Evolutionary conservation across 2,329 filamentous ascomycete species (phyloP).

Genomic region (Akanthomyces dipterigenus): DNA sequence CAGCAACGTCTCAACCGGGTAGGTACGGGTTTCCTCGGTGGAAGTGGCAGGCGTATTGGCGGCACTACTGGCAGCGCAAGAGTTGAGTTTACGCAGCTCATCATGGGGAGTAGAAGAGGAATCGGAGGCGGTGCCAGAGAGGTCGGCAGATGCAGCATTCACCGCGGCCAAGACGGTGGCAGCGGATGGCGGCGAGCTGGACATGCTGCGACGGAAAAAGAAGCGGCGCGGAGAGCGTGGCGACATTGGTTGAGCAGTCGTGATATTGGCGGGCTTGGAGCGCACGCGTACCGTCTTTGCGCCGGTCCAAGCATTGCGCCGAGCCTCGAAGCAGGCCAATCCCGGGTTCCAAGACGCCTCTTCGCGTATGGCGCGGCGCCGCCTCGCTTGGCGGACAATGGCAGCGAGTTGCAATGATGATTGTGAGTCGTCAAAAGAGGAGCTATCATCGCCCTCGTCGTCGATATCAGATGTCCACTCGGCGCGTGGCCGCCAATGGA

Average conservation of each 20-base stretch:
- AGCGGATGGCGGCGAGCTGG: constrained; percentile 31
- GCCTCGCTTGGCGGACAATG: constrained; percentile 46
- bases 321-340: constrained; percentile 67
- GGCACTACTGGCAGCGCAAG: constrained; percentile 19
- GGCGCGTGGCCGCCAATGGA: constrained; percentile 42
- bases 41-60: constrained; percentile 2
- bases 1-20: constrained; percentile 56
- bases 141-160: constrained; percentile 21
- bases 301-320: constrained; percentile 80
- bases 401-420: constrained; percentile 33
- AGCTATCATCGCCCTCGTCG: constrained; percentile 35
- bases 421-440: constrained; percentile 44
- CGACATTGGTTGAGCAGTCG: constrained; percentile 31
- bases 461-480: constrained; percentile 55
- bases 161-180: constrained; percentile 17
- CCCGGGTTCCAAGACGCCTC: constrained; percentile 76
- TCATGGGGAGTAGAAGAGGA: constrained; percentile 34
- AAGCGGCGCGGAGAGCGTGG: constrained; percentile 42
- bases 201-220: constrained; percentile 42
- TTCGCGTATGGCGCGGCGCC: constrained; percentile 51
- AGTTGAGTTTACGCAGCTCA: constrained; percentile 25
- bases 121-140: constrained; percentile 30
- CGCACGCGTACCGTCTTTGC: constrained; percentile 55
- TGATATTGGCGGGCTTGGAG: constrained; percentile 38
- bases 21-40: constrained; percentile 18